phyloP scores from a whole-genome alignment of 345 rosid genomes.

The Hibiscus syriacus region DNA sequence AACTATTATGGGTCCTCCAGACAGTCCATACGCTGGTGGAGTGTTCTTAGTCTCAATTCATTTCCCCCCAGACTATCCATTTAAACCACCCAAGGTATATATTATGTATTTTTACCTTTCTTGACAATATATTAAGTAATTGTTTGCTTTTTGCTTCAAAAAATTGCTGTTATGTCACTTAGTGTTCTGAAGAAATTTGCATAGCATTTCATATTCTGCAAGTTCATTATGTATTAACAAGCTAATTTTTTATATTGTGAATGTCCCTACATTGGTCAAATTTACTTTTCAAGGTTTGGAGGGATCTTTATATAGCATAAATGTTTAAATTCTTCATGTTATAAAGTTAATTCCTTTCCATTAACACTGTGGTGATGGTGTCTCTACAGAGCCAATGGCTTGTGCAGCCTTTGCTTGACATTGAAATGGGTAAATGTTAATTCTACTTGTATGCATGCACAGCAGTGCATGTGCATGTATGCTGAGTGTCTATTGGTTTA shows the following conservation, averaged over 20 bases:
- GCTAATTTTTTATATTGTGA: neutral
- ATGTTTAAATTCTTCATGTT: neutral
- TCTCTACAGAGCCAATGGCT: neutral
- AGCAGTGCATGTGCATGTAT: neutral
- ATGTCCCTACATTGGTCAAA: neutral
- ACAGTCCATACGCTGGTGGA: conserved; percentile 20
- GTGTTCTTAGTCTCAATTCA: conserved; percentile 21
- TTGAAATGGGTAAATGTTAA: too few relatives aligned
- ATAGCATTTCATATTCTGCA: neutral
- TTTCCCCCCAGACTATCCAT: conserved; percentile 7
- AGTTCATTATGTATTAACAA: neutral
- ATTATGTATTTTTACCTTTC: neutral
- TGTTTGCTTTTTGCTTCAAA: neutral
- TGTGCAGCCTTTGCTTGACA: neutral
- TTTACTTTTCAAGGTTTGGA: neutral
- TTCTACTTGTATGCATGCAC: too few relatives aligned
- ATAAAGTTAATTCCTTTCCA: neutral
- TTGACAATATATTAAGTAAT: neutral
- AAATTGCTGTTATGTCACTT: neutral
- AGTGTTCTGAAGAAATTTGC: neutral
- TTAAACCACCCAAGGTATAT: conserved; percentile 14
- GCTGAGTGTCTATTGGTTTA: neutral
- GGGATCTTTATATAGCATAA: neutral
- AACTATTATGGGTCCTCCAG: conserved; percentile 23
- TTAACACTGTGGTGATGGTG: neutral